Evolutionary conservation across 257 asterid genomes (phyloP).

Genomic region (Solanum chiquidenum): DNA sequence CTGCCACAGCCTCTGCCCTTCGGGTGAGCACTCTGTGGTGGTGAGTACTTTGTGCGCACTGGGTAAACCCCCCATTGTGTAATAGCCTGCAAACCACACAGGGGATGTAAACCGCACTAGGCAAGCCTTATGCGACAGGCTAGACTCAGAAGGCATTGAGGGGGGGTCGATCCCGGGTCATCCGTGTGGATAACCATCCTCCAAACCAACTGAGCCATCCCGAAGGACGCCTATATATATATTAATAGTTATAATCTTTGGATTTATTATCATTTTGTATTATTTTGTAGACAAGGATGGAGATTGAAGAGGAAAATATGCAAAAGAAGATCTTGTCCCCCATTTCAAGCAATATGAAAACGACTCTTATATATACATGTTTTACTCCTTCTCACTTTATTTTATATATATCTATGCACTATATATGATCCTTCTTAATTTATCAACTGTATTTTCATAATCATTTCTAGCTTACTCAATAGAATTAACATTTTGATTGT

Average conservation of each 20-base stretch:
- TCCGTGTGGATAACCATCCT: too few species aligned
- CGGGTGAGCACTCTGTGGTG: too few species aligned
- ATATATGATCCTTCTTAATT: neutral
- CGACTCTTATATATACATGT: neutral
- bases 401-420: neutral
- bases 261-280: neutral
- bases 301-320: neutral
- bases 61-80: too few species aligned
- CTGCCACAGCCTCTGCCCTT: too few species aligned
- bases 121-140: too few species aligned
- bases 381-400: neutral
- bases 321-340: neutral
- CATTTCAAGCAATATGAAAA: neutral
- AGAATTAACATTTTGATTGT: neutral
- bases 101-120: too few species aligned
- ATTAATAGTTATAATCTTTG: neutral
- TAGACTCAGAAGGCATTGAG: too few species aligned
- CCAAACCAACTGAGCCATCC: too few species aligned
- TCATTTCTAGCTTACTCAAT: neutral
- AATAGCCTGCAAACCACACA: too few species aligned
- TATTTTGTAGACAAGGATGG: neutral
- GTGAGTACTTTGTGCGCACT: too few species aligned
- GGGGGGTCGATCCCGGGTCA: too few species aligned
- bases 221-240: too few species aligned
- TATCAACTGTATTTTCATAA: neutral